Base-by-base conservation (phyloP, 352 stramenopile genomes). In the Globisporangium polare region DNA sequence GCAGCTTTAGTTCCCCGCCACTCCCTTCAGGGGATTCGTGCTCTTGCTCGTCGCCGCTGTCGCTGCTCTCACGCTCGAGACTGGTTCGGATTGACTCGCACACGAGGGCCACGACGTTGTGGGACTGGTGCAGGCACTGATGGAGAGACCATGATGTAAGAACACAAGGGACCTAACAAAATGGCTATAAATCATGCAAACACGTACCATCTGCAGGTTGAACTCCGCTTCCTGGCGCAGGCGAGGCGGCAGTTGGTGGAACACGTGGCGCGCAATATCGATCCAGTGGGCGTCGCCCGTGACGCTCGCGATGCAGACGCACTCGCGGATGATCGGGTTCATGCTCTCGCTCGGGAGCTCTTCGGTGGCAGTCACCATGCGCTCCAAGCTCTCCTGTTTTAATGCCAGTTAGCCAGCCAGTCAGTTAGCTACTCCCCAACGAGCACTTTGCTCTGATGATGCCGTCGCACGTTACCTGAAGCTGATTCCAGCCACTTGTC, bases 151-250 rank as follows among this genome's bases (percentile, higher is more conserved):
- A 29, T 29, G 56, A 5, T 41, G 5, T 27, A 46, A 51, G 33
- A 56, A 24, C 46, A 22, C 22, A 52, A 33, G 0, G 10, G 46
- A 10, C 13, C 27, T 52, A 9, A 2, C 3, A 33, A 22, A 15
- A 39, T 46, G 18, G 6, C 5, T 5, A 7, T 18, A 43, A n/a
- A 43, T 18, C 49, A 9, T 18, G 41, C 6, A 31, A 33, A 3
- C 5, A 45, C 35, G 20, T 69, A 92, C 83, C 79, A 90, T 90
- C 65, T 91, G 83, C 7, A 92, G 63, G 47, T 83, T 90, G 54
- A 92, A 92, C 26, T 92, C 83, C 6, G 81, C 78, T 46, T 91
- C 83, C 57, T 86, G 80, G 42, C 80, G 68, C 20, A 87, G 55
- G 46, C 86, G 71, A n/a, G 72, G 45, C 0, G 80, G 76, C 31